Conservation (phyloP, 257 asterid species). For the Ballota nigra region DNA sequence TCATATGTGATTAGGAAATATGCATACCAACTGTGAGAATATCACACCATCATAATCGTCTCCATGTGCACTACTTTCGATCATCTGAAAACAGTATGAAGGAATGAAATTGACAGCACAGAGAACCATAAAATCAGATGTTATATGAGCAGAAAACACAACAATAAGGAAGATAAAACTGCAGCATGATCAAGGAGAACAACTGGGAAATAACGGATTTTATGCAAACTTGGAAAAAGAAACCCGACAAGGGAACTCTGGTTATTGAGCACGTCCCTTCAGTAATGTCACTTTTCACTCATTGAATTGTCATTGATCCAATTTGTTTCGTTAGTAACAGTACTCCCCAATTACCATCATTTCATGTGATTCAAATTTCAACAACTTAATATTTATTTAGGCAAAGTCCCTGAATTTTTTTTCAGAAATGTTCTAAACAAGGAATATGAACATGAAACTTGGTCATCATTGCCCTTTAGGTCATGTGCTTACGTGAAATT, state of each 20-base stretch:
- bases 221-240: not conserved
- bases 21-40: conserved; percentile 89
- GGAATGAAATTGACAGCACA: not conserved
- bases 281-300: not conserved
- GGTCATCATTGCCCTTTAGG: conserved; percentile 4
- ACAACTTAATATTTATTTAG: not conserved
- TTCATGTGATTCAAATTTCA: not conserved
- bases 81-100: conserved; percentile 59
- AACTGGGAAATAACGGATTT: not conserved
- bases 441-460: not conserved
- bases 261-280: not conserved
- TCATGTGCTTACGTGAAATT: not conserved
- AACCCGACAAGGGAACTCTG: not conserved
- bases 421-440: not conserved
- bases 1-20: conserved; percentile 22
- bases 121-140: conserved; percentile 3
- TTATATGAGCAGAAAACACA: conserved; percentile 18
- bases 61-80: conserved; percentile 94
- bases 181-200: not conserved
- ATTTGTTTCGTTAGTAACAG: not conserved
- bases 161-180: conserved; percentile 9
- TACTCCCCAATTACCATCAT: not conserved
- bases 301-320: not conserved
- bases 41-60: conserved; percentile 97
- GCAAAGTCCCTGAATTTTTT: not conserved